Evolutionary conservation across 2,329 filamentous ascomycete genomes (phyloP), one percentile per base, ranked within the genome.

Genomic region (Elsinoe ampelina): DNA sequence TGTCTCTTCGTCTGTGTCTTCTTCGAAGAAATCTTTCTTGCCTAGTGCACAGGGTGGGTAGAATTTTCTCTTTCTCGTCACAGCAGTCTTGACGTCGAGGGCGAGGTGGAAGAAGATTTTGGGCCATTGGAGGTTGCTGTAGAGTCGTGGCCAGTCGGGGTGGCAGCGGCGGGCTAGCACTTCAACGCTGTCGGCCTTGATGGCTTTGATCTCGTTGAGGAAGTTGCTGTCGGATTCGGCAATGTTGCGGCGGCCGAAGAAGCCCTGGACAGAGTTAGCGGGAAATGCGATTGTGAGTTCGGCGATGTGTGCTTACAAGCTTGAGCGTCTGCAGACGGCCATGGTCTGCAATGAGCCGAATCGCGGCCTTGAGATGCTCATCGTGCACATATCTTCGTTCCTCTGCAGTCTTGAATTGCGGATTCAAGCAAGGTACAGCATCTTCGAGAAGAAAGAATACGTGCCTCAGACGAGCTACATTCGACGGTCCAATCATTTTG

Each of bases 131-230:
- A 52, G 48, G 34, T 52, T 52, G 32, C 26, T 35, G 32, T 52
- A 52, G 2, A 52, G 17, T 2, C 48, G 26, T 39, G 48, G 48
- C 48, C 48, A 52, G 19, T 52, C 48, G 19, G 48, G 48, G 17
- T 52, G 48, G 17, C 48, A 52, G 17, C 48, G 30, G 10, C 48
- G 32, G 8, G 48, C 48, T 17, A 52, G 48, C 3, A 52, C 48
- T 20, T 52, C 48, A 34, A 52, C 48, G 19, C 32, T 38, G 17
- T 52, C 48, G 12, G 48, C 48, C 72, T 97, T 92, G 59, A 97
- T 81, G 58, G 83, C 80, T 62, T 97, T 93, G 65, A 95, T 82
- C 74, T 98, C 92, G 62, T 97, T 93, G 61, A 83, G 80, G 68
- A 95, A 95, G 73, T 96, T 52, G 32, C 26, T 35, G 35, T 52